Conservation (phyloP, 2,329 filamentous ascomycete genomes). For the Aspergillus transmontanensis region DNA sequence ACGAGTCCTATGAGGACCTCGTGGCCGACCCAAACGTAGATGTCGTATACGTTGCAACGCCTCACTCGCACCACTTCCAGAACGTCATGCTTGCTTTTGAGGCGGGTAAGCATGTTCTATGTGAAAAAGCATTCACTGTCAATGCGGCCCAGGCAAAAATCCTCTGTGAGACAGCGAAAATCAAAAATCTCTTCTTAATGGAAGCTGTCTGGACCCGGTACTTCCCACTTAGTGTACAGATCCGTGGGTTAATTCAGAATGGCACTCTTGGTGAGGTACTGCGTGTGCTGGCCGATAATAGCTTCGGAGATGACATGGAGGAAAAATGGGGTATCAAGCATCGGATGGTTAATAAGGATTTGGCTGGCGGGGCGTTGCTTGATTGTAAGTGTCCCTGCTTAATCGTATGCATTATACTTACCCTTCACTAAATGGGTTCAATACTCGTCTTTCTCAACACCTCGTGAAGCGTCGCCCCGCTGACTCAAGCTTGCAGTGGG, state of each 20-base stretch:
- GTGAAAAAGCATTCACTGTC: constrained; percentile 88
- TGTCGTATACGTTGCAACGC: constrained; percentile 86
- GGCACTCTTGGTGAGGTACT: constrained; percentile 63
- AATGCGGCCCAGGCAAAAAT: constrained; percentile 75
- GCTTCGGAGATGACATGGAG: constrained; percentile 64
- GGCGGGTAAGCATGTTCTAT: constrained; percentile 84
- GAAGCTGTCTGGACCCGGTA: constrained; percentile 89
- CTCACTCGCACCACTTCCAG: constrained; percentile 91
- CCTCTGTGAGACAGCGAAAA: constrained; percentile 70
- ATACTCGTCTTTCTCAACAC: not conserved
- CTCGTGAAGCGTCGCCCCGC: not conserved
- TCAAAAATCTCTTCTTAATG: constrained; percentile 77
- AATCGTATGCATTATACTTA: not conserved
- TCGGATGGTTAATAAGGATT: constrained; percentile 80
- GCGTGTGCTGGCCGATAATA: constrained; percentile 62
- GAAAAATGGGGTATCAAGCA: constrained; percentile 62
- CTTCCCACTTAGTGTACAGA: constrained; percentile 79
- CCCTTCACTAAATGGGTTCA: not conserved
- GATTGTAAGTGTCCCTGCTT: constrained; percentile 55
- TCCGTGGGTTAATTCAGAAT: constrained; percentile 57
- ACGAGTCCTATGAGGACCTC: constrained; percentile 80
- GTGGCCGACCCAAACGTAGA: constrained; percentile 78
- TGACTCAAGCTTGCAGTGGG: constrained; percentile 56
- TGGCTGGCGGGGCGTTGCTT: constrained; percentile 80
- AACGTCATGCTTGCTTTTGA: constrained; percentile 83